phyloP scores from a whole-genome alignment of 116 monocot species.

The Cymodocea nodosa region DNA sequence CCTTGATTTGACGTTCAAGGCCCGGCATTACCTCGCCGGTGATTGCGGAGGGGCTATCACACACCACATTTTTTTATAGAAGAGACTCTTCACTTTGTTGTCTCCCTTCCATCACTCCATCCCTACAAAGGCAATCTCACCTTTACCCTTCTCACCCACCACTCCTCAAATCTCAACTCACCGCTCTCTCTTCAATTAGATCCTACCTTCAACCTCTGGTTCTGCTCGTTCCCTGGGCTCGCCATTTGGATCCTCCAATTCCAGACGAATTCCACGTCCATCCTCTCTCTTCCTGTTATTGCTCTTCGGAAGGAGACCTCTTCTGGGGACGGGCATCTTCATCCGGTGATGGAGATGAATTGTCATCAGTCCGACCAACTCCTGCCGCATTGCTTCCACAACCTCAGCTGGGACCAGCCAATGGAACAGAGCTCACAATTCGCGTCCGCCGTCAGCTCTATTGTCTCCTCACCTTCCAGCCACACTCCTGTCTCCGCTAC shows the following conservation, averaged over 20 bases:
- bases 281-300: not conserved
- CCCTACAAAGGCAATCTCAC: too few relatives aligned
- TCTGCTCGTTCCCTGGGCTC: slow-evolving; percentile 5
- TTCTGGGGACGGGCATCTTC: too few relatives aligned
- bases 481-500: slow-evolving; percentile 7
- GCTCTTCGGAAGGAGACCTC: too few relatives aligned
- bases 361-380: slow-evolving; percentile 5
- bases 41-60: slow-evolving; percentile 17
- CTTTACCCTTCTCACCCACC: not conserved
- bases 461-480: slow-evolving; percentile 41
- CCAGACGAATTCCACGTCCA: slow-evolving; percentile 3
- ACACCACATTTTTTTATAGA: too few relatives aligned
- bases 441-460: slow-evolving; percentile 46
- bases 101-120: too few relatives aligned
- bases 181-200: not conserved
- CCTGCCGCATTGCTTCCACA: not conserved
- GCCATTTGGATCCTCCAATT: slow-evolving; percentile 2
- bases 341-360: too few relatives aligned
- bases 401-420: slow-evolving; percentile 9
- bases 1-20: slow-evolving; percentile 36
- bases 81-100: too few relatives aligned
- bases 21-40: slow-evolving; percentile 37
- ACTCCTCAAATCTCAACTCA: not conserved
- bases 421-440: slow-evolving; percentile 2
- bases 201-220: not conserved